Percentiles rank a stretch among this genome's conserved stretches.
phyloP scores from a whole-genome alignment of 2,329 filamentous ascomycete species.

The Fusarium heterosporum region DNA sequence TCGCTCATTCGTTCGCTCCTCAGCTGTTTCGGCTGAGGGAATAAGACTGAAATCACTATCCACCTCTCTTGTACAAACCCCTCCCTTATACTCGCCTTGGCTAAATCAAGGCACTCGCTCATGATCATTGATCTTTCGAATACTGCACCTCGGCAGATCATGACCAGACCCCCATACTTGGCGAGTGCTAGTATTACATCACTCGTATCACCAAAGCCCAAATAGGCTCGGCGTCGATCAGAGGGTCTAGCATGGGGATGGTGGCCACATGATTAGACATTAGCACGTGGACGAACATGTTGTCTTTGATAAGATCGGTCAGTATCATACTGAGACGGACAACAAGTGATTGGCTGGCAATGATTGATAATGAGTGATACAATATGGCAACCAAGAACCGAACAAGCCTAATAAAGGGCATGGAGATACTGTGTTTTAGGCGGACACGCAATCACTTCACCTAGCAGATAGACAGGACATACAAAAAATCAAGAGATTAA shows the following conservation, averaged over 20 bases:
- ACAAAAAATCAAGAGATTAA: constrained; percentile 49
- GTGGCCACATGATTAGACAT: constrained; percentile 33
- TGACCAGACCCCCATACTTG: neutral
- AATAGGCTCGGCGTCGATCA: constrained; percentile 36
- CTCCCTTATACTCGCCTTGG: neutral
- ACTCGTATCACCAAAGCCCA: constrained; percentile 30
- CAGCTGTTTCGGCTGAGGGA: constrained; percentile 1
- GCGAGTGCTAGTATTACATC: constrained; percentile 38
- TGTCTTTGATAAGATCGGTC: constrained; percentile 25
- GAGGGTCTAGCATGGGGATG: constrained; percentile 34
- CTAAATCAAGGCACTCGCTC: neutral
- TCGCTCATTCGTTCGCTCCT: constrained; percentile 25
- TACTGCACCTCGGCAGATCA: neutral
- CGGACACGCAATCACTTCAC: constrained; percentile 8
- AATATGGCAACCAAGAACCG: constrained; percentile 1
- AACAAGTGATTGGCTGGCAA: neutral
- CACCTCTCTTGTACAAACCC: neutral
- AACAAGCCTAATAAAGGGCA: neutral
- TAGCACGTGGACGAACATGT: constrained; percentile 36
- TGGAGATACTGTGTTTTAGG: neutral
- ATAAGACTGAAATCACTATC: constrained; percentile 9
- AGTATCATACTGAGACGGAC: constrained; percentile 5
- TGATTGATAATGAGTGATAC: neutral
- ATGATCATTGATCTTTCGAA: neutral
- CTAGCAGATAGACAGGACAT: constrained; percentile 9